Percentiles rank a stretch among this genome's conserved stretches.
These are phyloP conservation scores for Coemansia sp. DNA, from an alignment of 192 early-diverging fungal genomes.

Conservation along the genomic window DNA sequence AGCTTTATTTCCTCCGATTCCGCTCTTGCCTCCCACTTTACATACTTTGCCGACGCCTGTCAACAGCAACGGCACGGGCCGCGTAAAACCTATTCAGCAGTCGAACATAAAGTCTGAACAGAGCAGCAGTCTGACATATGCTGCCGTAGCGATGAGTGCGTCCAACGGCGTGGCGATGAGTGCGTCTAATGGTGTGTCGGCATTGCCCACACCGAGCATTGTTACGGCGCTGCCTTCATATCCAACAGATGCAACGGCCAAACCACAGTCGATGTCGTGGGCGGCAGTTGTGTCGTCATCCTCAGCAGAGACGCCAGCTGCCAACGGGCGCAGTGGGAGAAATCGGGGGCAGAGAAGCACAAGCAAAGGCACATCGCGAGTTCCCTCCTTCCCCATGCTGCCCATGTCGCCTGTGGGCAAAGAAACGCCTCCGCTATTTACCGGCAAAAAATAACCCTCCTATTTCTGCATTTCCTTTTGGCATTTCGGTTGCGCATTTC, in stretches of 20 bases:
- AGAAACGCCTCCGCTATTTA: conserved; percentile 16
- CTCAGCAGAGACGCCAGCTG: background rate
- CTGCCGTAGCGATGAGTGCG: conserved; percentile 8
- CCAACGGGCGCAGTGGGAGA: conserved; percentile 10
- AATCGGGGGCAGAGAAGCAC: conserved; percentile 5
- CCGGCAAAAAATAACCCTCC: conserved; percentile 1
- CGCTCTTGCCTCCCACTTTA: background rate
- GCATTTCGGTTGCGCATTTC: background rate
- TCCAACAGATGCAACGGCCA: background rate
- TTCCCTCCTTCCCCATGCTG: conserved; percentile 30
- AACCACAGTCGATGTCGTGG: conserved; percentile 12
- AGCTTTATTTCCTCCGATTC: background rate
- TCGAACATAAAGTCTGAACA: background rate
- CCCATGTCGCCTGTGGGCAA: conserved; percentile 37
- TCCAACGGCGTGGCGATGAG: conserved; percentile 8
- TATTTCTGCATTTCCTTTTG: background rate
- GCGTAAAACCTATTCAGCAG: background rate
- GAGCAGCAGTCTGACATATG: conserved; percentile 12
- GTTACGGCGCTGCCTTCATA: conserved; percentile 5
- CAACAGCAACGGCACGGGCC: background rate
- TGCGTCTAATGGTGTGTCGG: conserved; percentile 4
- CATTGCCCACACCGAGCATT: conserved; percentile 5
- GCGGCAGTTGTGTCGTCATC: conserved; percentile 3
- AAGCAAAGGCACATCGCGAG: background rate
- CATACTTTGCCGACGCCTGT: conserved; percentile 2